These are phyloP conservation scores for Fraxinus platypoda DNA, from an alignment of 305 asterid genomes.

Conservation along the genomic window DNA sequence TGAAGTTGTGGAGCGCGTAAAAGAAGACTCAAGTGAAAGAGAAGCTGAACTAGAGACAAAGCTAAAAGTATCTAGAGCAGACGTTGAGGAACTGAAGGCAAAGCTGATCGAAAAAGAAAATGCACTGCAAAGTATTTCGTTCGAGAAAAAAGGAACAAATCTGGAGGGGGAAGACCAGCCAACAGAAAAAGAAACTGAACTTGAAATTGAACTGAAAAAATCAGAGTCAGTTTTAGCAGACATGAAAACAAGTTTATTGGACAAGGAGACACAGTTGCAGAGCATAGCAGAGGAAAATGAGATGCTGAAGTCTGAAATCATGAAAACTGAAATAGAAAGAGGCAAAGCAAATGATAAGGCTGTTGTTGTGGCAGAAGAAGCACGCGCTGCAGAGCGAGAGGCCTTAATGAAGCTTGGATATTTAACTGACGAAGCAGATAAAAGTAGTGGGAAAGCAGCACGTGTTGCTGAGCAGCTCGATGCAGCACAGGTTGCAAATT, in stretches of 20 bases:
- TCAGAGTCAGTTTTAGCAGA: slow-evolving; percentile 19
- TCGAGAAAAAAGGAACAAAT: slow-evolving; percentile 28
- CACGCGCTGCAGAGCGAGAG: slow-evolving; percentile 62
- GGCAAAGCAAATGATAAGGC: slow-evolving; percentile 41
- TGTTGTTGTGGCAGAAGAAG: slow-evolving; percentile 46
- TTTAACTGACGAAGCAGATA: slow-evolving; percentile 72
- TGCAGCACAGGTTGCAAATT: slow-evolving; percentile 66
- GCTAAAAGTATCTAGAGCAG: slow-evolving; percentile 39
- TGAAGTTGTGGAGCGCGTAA: slow-evolving; percentile 60
- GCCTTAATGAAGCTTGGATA: slow-evolving; percentile 57
- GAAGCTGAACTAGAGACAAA: slow-evolving; percentile 58
- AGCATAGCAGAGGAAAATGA: slow-evolving; percentile 56
- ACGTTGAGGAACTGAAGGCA: slow-evolving; percentile 48
- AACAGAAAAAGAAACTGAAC: background rate
- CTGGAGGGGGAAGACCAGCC: slow-evolving; percentile 25
- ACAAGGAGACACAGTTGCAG: slow-evolving; percentile 52
- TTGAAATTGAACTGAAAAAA: background rate
- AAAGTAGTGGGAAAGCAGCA: slow-evolving; percentile 53
- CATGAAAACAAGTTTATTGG: slow-evolving; percentile 41
- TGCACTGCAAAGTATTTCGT: slow-evolving; percentile 22
- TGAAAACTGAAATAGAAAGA: slow-evolving; percentile 42
- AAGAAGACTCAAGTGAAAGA: slow-evolving; percentile 42
- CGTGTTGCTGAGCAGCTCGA: slow-evolving; percentile 62
- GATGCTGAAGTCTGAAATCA: slow-evolving; percentile 54
- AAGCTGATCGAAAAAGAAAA: slow-evolving; percentile 42